phyloP scores from a whole-genome alignment of 768 basidiomycete genomes.

The Tylopilus felleus region DNA sequence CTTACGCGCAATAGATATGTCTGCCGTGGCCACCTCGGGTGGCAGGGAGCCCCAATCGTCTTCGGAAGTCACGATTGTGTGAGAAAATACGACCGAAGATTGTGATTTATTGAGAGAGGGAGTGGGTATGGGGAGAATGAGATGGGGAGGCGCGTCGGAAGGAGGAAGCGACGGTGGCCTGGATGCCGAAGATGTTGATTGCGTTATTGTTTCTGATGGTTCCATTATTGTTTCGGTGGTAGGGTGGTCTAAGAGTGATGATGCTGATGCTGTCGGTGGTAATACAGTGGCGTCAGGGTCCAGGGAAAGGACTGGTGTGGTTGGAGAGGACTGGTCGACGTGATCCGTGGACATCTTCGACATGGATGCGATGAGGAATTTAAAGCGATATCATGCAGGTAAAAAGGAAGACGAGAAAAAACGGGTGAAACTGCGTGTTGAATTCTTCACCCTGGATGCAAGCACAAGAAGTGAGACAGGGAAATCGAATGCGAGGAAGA shows the following conservation, averaged over 20 bases:
- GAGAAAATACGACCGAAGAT: slow-evolving; percentile 44
- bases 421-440: slow-evolving; percentile 5
- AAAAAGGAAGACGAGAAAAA: background rate
- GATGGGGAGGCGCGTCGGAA: slow-evolving; percentile 25
- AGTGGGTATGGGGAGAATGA: slow-evolving; percentile 43
- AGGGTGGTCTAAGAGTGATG: slow-evolving; percentile 21
- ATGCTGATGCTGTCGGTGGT: slow-evolving; percentile 20
- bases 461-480: slow-evolving; percentile 9
- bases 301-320: slow-evolving; percentile 11
- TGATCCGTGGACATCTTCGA: slow-evolving; percentile 27
- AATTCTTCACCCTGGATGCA: slow-evolving; percentile 3
- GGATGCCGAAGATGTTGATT: slow-evolving; percentile 13
- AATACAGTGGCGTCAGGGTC: slow-evolving; percentile 24
- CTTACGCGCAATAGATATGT: slow-evolving; percentile 59
- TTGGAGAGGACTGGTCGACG: slow-evolving; percentile 19
- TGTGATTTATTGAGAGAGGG: slow-evolving; percentile 38
- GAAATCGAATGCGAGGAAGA: background rate
- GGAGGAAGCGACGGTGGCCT: slow-evolving; percentile 19
- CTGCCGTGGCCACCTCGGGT: slow-evolving; percentile 51
- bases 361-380: slow-evolving; percentile 8
- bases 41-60: slow-evolving; percentile 42
- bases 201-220: slow-evolving; percentile 15
- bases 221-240: slow-evolving; percentile 21
- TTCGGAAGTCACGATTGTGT: slow-evolving; percentile 34
- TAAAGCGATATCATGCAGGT: slow-evolving; percentile 21